Conservation (phyloP, 768 basidiomycete genomes). For the Agaricus subrufescens region DNA sequence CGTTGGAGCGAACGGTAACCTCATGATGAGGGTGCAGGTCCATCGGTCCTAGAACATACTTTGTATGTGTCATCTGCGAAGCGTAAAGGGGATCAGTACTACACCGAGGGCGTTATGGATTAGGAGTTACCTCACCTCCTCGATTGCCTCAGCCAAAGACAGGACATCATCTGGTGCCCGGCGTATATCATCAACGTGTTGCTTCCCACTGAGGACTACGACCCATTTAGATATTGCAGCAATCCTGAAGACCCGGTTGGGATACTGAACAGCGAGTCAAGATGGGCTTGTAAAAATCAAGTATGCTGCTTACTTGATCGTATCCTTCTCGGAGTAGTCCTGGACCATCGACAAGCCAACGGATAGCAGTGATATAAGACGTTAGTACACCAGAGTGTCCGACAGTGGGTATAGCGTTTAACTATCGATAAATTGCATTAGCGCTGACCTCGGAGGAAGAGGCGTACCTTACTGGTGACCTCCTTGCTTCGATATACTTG, state of each 20-base stretch:
- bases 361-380: conserved; percentile 16
- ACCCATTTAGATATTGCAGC: conserved; percentile 23
- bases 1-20: conserved; percentile 14
- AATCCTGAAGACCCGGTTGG: conserved; percentile 8
- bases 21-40: not conserved
- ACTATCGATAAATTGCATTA: not conserved
- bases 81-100: not conserved
- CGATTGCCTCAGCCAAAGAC: conserved; percentile 12
- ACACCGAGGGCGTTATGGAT: too few species aligned
- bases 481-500: conserved; percentile 7
- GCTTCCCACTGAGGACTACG: conserved; percentile 23
- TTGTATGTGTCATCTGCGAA: conserved; percentile 25
- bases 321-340: conserved; percentile 10
- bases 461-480: conserved; percentile 1
- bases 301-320: not conserved
- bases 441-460: not conserved
- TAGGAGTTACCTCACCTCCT: not conserved
- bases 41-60: conserved; percentile 29
- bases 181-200: conserved; percentile 28
- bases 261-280: conserved; percentile 2
- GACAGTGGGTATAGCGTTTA: conserved; percentile 17
- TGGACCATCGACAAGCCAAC: not conserved
- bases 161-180: conserved; percentile 25
- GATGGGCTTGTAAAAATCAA: not conserved
- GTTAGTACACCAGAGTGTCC: conserved; percentile 20